A percentile compares a stretch with the other conserved stretches of the same genome.
phyloP scores from a whole-genome alignment of 495 filamentous ascomycete genomes.

The Penicillium lividum region DNA sequence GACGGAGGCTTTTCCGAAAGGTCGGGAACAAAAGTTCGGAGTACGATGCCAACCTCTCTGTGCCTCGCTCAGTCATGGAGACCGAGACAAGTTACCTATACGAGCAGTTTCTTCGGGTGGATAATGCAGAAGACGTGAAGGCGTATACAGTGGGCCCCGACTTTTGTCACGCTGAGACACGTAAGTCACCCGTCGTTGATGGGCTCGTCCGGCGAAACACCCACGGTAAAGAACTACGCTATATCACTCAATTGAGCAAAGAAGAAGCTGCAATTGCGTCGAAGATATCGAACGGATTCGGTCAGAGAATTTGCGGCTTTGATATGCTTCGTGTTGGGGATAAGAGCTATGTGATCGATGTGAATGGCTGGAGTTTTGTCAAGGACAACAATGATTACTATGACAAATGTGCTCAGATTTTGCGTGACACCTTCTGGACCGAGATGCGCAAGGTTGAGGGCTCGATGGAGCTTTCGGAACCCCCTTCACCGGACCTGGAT shows the following conservation, averaged over 20 bases:
- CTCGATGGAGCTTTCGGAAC: conserved; percentile 34
- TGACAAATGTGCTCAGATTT: conserved; percentile 80
- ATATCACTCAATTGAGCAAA: conserved; percentile 78
- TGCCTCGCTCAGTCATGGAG: conserved; percentile 81
- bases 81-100: conserved; percentile 84
- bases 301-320: conserved; percentile 94
- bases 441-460: conserved; percentile 64
- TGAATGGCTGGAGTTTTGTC: conserved; percentile 99
- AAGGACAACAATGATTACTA: conserved; percentile 99
- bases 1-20: conserved; percentile 90
- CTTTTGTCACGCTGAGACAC: conserved; percentile 94
- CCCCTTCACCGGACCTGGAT: conserved; percentile 32
- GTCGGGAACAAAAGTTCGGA: conserved; percentile 98
- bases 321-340: conserved; percentile 86
- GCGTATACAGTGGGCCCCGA: conserved; percentile 94
- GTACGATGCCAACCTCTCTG: conserved; percentile 70
- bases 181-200: conserved; percentile 96
- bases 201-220: conserved; percentile 94
- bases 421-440: conserved; percentile 80
- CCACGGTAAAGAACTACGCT: conserved; percentile 94
- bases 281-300: conserved; percentile 89
- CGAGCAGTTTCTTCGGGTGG: conserved; percentile 92
- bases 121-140: conserved; percentile 97
- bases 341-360: conserved; percentile 96
- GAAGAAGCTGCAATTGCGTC: conserved; percentile 85